Evolutionary conservation across 2,329 filamentous ascomycete species (phyloP), one percentile per base, ranked within the genome.

Genomic region (Diaporthe vaccinii): DNA sequence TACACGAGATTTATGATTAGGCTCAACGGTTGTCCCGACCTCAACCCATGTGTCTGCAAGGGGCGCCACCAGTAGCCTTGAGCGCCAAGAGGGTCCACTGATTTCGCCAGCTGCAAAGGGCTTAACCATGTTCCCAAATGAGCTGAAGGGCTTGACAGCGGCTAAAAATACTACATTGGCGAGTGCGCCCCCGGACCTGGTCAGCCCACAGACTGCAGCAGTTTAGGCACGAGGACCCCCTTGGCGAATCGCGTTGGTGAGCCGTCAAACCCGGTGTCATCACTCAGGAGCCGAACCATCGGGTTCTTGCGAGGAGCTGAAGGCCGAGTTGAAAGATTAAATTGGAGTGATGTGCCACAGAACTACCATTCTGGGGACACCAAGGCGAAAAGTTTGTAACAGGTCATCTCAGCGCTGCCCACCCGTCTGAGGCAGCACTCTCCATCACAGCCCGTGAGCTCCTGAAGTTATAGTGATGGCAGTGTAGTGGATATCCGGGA

Each of bases 1-100:
- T 68, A 68, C 65, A 68, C 65, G 65, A 68, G 65, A 39, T 68
- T 68, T 68, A 20, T 68, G 65, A 68, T 68, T 65, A 46, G 59
- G 59, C 59, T 28, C 46, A 39, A 53, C 62, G 44, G 62, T 68
- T 68, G 22, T 46, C 25, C 59, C 59, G 46, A 22, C 62, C 44
- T 25, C 46, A 39, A 51, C 62, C 62, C 62, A 53, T 68, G 62
- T 51, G 62, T 39, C 28, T 53, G 22, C 46, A 25, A 53, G 65
- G 65, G 65, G 46, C 46, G 46, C 65, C 65, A 53, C 65, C 65
- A 68, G 31, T 68, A 46, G 20, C 31, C 46, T 25, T 9, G 65
- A 28, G 46, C 46, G 65, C 65, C 65, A 68, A 68, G 65, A 4
- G 22, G 65, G 3, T 53, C 31, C 65, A 53, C 46, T 53, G 49